Evolutionary conservation across 2,329 filamentous ascomycete genomes (phyloP), one percentile per base, ranked within the genome.

Genomic region (Cytospora leucostoma): DNA sequence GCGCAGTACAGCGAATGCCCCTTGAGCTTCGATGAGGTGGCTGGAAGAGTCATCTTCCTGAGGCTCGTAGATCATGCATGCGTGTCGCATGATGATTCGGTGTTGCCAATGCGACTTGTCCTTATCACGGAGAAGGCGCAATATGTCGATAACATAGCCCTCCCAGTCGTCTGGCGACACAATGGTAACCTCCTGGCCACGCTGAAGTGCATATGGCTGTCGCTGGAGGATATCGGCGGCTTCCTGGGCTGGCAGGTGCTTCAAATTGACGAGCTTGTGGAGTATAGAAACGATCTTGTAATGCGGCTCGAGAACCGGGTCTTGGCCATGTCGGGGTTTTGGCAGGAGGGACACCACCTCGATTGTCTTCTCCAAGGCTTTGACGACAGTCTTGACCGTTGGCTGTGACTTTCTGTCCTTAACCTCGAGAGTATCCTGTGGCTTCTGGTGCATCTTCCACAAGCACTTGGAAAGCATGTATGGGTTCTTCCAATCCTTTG

Each of bases 101-200:
- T 97, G 93, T 72, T 97, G 93, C 93, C 93, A 97, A 70, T 95
- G 94, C 0, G 91, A 90, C 78, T 96, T 96, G 76, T 97, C 93
- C 65, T 92, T 92, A 56, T 87, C 84, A 13, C 82, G 80, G 11
- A 87, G 72, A 59, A 79, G 79, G 8, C 76, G 76, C 49, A 87
- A 71, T 53, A 78, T 83, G 55, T 78, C 77, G 47, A 85, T 81
- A 7, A 86, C 75, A 56, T 82, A 85, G 38, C 78, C 76, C 54
- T 85, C 80, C 84, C 84, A 82, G 76, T 86, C 84, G 69, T 91
- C 91, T 1, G 78, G 70, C 55, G 86, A 83, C 78, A 84, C 88
- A 10, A 79, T 72, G n/a, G 73, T 73, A 5, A 75, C 81, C 76
- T 66, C 82, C 76, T 73, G 80, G 56, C 73, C 82, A 71, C 74